phyloP scores from a whole-genome alignment of 2,329 filamentous ascomycete genomes.

The Dothideomycetes sp. region DNA sequence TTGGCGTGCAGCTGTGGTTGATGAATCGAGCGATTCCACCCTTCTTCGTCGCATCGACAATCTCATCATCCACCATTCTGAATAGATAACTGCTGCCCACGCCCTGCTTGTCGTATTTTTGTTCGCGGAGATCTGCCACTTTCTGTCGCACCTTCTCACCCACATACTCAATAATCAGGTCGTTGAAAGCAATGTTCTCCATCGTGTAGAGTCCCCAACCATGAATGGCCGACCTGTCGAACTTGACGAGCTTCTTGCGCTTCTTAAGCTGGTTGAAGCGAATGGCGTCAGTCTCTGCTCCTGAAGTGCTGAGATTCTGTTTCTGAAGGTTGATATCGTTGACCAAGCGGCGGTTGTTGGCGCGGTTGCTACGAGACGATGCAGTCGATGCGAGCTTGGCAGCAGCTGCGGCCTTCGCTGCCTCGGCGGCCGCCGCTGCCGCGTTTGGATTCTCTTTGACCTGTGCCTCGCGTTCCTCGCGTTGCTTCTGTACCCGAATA shows the following conservation, averaged over 20 bases:
- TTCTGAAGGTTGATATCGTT: conserved; percentile 95
- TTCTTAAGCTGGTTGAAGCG: conserved; percentile 99
- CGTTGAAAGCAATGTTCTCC: conserved; percentile 92
- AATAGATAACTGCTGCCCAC: conserved; percentile 97
- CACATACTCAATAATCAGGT: conserved; percentile 99
- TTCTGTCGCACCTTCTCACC: conserved; percentile 95
- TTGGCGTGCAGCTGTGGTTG: conserved; percentile 96
- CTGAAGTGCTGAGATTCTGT: conserved; percentile 59
- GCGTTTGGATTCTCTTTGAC: conserved; percentile 56
- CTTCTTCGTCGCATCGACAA: conserved; percentile 97
- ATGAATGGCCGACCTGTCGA: conserved; percentile 93
- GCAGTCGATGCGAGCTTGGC: conserved; percentile 78
- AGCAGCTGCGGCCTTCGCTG: conserved; percentile 56
- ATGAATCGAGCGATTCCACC: conserved; percentile 97
- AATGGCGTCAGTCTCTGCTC: conserved; percentile 70
- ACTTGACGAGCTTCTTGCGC: conserved; percentile 97
- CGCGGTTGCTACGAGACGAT: conserved; percentile 85
- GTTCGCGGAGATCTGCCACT: conserved; percentile 92
- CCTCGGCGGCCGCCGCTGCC: conserved; percentile 57
- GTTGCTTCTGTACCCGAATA: conserved; percentile 85
- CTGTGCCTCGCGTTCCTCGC: conserved; percentile 80
- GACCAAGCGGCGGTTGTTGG: conserved; percentile 88
- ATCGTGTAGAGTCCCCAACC: conserved; percentile 98
- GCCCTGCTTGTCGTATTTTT: conserved; percentile 85
- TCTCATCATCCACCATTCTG: conserved; percentile 93